These are phyloP conservation scores for Thalassiosira gravida DNA, from an alignment of 352 stramenopile genomes.

Conservation along the genomic window DNA sequence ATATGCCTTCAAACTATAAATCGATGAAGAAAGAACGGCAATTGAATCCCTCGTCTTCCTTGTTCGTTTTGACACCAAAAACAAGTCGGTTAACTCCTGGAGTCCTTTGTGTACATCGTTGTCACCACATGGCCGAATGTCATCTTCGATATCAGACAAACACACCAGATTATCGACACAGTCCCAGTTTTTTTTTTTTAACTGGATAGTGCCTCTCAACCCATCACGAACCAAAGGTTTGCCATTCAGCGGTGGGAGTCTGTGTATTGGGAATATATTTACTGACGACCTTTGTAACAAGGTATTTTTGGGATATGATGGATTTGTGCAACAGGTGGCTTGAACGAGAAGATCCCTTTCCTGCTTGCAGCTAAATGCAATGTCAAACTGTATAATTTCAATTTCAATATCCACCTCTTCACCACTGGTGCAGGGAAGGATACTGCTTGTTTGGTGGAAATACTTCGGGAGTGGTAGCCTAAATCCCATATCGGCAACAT, in stretches of 20 bases:
- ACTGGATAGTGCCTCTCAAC: slow-evolving; percentile 7
- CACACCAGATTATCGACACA: no score
- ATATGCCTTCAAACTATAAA: slow-evolving; percentile 26
- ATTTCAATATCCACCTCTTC: not conserved
- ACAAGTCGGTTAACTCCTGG: no score
- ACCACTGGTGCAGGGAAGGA: no score
- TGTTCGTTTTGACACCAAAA: no score
- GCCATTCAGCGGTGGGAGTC: not conserved
- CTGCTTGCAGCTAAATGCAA: not conserved
- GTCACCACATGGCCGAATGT: no score
- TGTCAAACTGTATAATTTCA: slow-evolving; percentile 3
- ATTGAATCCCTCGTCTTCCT: no score
- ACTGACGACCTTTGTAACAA: not conserved
- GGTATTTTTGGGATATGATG: not conserved
- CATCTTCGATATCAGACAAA: no score
- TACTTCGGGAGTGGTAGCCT: no score
- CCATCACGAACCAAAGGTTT: not conserved
- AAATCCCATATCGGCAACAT: slow-evolving; percentile 7
- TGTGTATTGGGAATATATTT: not conserved
- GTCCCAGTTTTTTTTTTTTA: slow-evolving; percentile 20
- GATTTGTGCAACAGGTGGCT: not conserved
- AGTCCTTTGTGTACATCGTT: no score
- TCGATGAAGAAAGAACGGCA: no score
- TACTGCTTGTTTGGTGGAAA: no score
- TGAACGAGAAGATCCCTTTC: not conserved